Evolutionary conservation across 768 basidiomycete species (phyloP), one percentile per base, ranked within the genome.

Genomic region (Tylopilus subfusipes): DNA sequence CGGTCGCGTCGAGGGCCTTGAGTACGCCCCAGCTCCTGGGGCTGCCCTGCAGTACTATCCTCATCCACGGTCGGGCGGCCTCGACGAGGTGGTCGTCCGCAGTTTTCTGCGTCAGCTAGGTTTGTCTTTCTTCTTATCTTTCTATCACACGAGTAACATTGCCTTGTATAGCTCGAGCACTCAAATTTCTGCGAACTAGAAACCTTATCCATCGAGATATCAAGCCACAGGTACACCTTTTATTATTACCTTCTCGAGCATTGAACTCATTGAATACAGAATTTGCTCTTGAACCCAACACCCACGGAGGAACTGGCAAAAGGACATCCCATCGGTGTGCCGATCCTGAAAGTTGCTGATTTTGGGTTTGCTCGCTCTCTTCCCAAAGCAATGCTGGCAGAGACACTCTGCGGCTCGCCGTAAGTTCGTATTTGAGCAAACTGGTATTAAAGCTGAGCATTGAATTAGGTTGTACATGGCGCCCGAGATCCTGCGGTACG

Each of bases 381-480:
- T 2, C 94, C 95, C 0, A 90, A 87, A 31, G 84, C 91, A 8
- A 89, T 93, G 82, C 84, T 98, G 83, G 97, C 96, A 18, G 97
- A 98, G 72, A 99, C 97, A 5, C 77, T 99, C 2, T 99, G 97
- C 68, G 96, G 97, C 4, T 97, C 94, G 13, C 97, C 96, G 86
- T 95, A 67, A 72, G 92, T 82, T 21, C 30, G 9, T 47, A 42
- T 47, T 25, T 48, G 38, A 22, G 1, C 43, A 11, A 27, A 18
- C 3, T 42, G 42, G 46, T 47, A 19, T n/a, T 12, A 33, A 48
- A 43, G 29, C 48, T 59, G 42, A 58, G 2, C 22, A 36, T 21
- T 22, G 19, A 8, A 29, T 7, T 52, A 94, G 93, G 45, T 73
- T 99, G 29, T 99, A 99, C 74, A 99, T 98, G 97, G 97, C 97